Evolutionary conservation across 345 rosid species (phyloP), one percentile per base, ranked within the genome.

Genomic region (Stellera chamaejasme): DNA sequence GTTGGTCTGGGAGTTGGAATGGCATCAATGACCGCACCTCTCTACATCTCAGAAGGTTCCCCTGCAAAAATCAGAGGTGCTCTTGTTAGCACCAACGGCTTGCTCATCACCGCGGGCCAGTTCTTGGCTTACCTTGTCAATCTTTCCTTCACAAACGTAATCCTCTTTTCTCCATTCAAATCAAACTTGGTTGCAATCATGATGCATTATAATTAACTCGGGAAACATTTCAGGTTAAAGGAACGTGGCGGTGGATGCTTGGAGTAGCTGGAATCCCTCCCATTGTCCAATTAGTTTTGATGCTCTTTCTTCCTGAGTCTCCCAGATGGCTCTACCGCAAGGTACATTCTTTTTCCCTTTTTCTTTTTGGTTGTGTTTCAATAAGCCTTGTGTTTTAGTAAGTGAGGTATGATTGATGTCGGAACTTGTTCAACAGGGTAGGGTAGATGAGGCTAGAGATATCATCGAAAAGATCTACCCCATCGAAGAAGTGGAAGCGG

Each of bases 221-320:
- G 39, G 9, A 32, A 8, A 32, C 39, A 32, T 45, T 55, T 55
- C 68, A 87, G 91, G 75, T 68, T 36, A 75, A 66, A 1, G 87
- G 97, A 41, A 86, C 97, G 0, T 93, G 99, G 97, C 79, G 91
- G 12, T 89, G 99, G 96, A 89, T 93, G 99, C 86, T 89, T 27
- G 99, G 99, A 2, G 59, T 89, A 1, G 91, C 91, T 0, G 91
- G 78, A 12, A 9, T 75, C 2, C 97, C 97, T 0, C 86, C 96
- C 0, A 1, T 78, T 0, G 53, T 87, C 72, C 99, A 93, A 63
- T 74, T 93, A 44, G 1, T 76, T 14, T 59, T 89, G 52, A 84
- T 93, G 97, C 5, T 74, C 8, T 71, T 73, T 1, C 77, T 93
- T 0, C 97, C 99, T 0, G 99, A 93, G 47, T 89, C 97, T 62